Conservation (phyloP, 768 basidiomycete species). For the Dacryopinax spathularia region DNA sequence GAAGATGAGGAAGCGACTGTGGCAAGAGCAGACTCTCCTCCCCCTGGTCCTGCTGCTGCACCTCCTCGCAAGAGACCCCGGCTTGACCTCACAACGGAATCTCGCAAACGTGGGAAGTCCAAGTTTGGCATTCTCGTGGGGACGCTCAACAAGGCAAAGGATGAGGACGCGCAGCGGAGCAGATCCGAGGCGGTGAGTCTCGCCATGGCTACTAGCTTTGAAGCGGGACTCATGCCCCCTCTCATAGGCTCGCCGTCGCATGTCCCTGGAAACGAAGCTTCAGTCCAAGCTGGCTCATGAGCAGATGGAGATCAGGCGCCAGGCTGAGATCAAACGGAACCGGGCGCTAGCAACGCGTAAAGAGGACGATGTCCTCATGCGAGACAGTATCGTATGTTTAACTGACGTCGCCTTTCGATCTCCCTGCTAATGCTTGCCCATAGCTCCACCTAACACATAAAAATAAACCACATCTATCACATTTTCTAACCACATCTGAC, state of each 20-base stretch:
- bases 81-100: constrained; percentile 44
- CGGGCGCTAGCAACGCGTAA: constrained; percentile 59
- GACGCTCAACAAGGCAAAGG: constrained; percentile 76
- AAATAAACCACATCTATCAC: constrained; percentile 43
- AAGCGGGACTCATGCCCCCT: no score
- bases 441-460: neutral
- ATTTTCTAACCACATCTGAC: constrained; percentile 66
- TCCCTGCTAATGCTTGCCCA: constrained; percentile 1
- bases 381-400: constrained; percentile 59
- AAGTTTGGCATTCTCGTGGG: constrained; percentile 76
- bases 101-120: constrained; percentile 68
- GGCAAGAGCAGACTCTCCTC: no score
- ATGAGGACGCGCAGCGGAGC: constrained; percentile 68
- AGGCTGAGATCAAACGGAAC: constrained; percentile 77
- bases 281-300: constrained; percentile 74
- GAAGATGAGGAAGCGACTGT: no score
- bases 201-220: neutral
- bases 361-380: constrained; percentile 69
- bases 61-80: constrained; percentile 49
- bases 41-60: no score
- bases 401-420: neutral
- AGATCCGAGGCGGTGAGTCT: constrained; percentile 64
- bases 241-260: constrained; percentile 77
- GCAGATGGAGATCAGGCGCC: constrained; percentile 70
- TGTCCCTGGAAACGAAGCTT: constrained; percentile 69